Base-by-base conservation (phyloP, 2,329 filamentous ascomycete species). In the Coniella vitis region DNA sequence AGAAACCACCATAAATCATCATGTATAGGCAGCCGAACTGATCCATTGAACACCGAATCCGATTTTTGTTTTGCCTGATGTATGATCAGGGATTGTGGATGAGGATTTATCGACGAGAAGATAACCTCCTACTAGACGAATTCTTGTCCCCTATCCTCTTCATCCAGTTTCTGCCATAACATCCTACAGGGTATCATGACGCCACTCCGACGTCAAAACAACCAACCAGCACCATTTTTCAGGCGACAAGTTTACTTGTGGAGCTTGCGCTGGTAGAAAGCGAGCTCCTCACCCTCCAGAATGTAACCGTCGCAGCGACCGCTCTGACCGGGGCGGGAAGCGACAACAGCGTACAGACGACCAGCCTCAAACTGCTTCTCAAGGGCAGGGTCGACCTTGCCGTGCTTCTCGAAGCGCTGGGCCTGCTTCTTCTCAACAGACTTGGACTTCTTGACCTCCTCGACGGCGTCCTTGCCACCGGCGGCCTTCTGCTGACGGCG, bases 331-430 rank as follows among this genome's bases (percentile, higher is more conserved):
- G 93, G 93, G 67, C 93, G 83, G 72, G 86, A 93, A 64, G 91
- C 81, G 65, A 98, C 77, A 63, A 96, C 87, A 65, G 93, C 93
- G 75, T 85, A 96, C 63, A 98, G 78, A 75, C 94, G 91, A 83
- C 91, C 90, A 63, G 93, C 91, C 86, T 97, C 93, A 78, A 98
- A 98, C 79, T 98, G 93, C 79, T 87, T 90, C 88, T 98, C 93
- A 59, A 98, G 72, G 60, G 88, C 81, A 60, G 74, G 58, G 76
- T 98, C 93, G 66, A 96, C 88, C 87, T 98, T 98, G 78, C 91
- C 91, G 62, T 74, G 67, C 64, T 81, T 79, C 69, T 86, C 83
- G 73, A 84, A 84, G 70, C 93, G 87, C 62, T 81, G 86, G 58
- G 87, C 83, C 79, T 96, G 90, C 89, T 98, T 98, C 81, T 88